Evolutionary conservation across 352 stramenopile genomes (phyloP), one percentile per base, ranked within the genome.

Genomic region (Phytophthora aleatoria): DNA sequence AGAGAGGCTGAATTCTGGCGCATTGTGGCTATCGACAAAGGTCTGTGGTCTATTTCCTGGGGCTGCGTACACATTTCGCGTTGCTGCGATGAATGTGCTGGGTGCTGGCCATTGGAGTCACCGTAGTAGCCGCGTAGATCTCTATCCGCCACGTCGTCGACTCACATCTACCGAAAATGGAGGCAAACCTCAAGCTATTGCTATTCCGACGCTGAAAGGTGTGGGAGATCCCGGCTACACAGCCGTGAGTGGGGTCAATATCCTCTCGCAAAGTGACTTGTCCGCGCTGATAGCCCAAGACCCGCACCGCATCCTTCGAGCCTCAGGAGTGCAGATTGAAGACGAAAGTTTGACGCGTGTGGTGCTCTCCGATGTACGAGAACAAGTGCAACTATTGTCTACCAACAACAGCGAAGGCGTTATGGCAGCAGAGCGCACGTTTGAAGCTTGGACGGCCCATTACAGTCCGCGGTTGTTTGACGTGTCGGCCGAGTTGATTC

Each of bases 41-140:
- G 56, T 92, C 15, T 92, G 82, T 33, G 75, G 79, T 12, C 57
- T 92, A 9, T 63, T 89, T 33, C 69, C 81, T 36, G 67, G 63
- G 1, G 47, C 61, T 7, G 60, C 30, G 2, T 88, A 91, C 50
- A 70, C 70, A 4, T 73, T 95, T 53, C 83, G 81, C 8, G 70
- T 92, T 35, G 83, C 85, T 0, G 87, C 83, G 3, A 80, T 87
- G 43, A 93, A 93, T 61, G 50, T 48, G n/a, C 62, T 92, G 30
- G 81, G 85, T 26, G 57, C 66, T n/a, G 72, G 83, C 2, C 12
- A 57, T 8, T 92, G 84, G 79, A 93, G 78, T 39, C 45, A 63
- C 3, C 53, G 57, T 2, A 91, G 83, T 30, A 59, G 63, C 16
- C 61, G 73, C 7, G 54, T 82, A 16, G 27, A 48, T 8, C 56